Evolutionary conservation across 129 eudicot species (phyloP).

Genomic region (Gnaphalium uliginosum): DNA sequence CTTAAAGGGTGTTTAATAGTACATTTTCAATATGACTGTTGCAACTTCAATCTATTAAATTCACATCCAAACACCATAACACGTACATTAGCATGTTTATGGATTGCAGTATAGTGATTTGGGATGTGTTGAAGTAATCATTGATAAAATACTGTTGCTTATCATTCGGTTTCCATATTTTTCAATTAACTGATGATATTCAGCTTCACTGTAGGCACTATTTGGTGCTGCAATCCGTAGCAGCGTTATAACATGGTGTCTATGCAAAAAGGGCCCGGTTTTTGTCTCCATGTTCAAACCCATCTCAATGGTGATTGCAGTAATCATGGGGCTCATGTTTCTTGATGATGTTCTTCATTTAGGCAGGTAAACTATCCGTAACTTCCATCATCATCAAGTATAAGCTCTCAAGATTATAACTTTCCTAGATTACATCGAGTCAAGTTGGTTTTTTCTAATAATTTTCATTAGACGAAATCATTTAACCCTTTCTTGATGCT

Average conservation of each 20-base stretch:
- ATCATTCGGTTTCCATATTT: not conserved
- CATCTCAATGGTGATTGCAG: constrained; percentile 55
- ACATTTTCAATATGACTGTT: not conserved
- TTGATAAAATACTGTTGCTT: not conserved
- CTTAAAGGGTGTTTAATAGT: not conserved
- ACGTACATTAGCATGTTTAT: no score
- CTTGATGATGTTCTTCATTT: constrained; percentile 58
- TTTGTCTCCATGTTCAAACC: constrained; percentile 68
- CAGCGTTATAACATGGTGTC: constrained; percentile 56
- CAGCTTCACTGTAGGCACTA: constrained; percentile 36
- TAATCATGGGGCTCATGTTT: constrained; percentile 47
- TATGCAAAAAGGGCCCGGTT: constrained; percentile 57
- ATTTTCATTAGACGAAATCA: constrained; percentile 4
- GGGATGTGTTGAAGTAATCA: not conserved
- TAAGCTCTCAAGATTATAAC: not conserved
- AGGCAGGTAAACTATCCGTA: constrained; percentile 48
- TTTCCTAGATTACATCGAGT: constrained; percentile 16
- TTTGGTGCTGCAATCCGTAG: constrained; percentile 43
- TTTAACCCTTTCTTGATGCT: not conserved
- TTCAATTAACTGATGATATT: not conserved
- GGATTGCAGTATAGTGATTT: not conserved
- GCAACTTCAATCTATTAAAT: no score
- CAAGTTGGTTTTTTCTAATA: not conserved
- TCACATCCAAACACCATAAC: no score
- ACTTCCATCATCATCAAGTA: constrained; percentile 6